phyloP scores from a whole-genome alignment of 805 yeast genomes.

The Citeromyces nyonsensis region DNA sequence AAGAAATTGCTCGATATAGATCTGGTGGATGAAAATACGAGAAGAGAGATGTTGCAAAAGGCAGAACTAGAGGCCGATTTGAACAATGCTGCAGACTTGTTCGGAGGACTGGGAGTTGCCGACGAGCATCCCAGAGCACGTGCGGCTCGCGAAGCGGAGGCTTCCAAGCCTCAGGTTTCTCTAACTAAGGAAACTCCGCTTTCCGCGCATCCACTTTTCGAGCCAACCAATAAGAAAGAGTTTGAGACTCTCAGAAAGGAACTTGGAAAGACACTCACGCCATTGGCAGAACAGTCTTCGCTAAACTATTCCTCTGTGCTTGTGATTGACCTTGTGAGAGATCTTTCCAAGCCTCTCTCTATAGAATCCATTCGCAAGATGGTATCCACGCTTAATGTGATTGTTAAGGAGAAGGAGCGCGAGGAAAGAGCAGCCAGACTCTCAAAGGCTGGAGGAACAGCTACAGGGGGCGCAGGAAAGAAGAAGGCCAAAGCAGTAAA shows the following conservation, averaged over 20 bases:
- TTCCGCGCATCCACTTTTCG: constrained; percentile 67
- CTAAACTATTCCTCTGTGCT: constrained; percentile 60
- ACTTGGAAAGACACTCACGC: constrained; percentile 41
- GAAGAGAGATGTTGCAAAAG: constrained; percentile 56
- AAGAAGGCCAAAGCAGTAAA: constrained; percentile 76
- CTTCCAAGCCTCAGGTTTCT: constrained; percentile 16
- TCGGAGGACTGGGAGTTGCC: constrained; percentile 55
- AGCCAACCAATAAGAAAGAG: constrained; percentile 68
- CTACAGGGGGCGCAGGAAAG: constrained; percentile 90
- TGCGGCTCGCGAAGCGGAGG: constrained; percentile 26
- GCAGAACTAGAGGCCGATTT: constrained; percentile 80
- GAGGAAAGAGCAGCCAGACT: constrained; percentile 82
- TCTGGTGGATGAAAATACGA: constrained; percentile 55
- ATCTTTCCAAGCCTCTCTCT: constrained; percentile 64
- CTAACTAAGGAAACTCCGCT: constrained; percentile 50
- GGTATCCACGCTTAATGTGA: constrained; percentile 67
- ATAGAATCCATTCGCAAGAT: constrained; percentile 79
- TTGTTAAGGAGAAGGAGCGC: constrained; percentile 73
- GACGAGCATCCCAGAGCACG: constrained; percentile 38
- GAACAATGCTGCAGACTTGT: constrained; percentile 84
- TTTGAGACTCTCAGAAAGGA: constrained; percentile 67
- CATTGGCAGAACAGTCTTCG: constrained; percentile 42
- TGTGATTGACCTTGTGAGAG: constrained; percentile 78
- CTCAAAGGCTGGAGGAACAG: constrained; percentile 70
- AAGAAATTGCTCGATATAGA: constrained; percentile 41